Conservation (phyloP, 768 basidiomycete species). For the Boletus rufocinnamomeus region DNA sequence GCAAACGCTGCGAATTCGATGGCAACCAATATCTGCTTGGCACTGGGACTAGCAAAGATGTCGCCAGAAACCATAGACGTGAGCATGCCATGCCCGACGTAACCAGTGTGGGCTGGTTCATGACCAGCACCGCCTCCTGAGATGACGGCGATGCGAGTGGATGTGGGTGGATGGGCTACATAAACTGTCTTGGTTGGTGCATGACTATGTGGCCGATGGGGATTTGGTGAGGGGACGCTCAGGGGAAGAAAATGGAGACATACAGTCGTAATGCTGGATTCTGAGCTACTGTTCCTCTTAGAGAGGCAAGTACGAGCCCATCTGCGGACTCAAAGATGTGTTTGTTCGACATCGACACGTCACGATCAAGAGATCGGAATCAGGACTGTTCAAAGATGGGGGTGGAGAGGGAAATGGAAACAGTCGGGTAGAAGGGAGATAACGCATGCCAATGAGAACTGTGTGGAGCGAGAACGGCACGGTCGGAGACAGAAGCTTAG, state of each 20-base stretch:
- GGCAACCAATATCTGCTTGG: constrained; percentile 54
- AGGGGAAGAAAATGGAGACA: constrained; percentile 17
- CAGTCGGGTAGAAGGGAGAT: background rate
- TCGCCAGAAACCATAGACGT: constrained; percentile 59
- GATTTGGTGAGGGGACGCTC: background rate
- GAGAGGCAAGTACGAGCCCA: constrained; percentile 45
- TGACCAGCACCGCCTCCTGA: constrained; percentile 58
- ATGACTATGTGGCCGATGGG: constrained; percentile 32
- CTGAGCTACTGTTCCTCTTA: constrained; percentile 43
- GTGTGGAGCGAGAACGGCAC: background rate
- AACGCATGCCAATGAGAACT: background rate
- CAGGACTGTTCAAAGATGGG: no score
- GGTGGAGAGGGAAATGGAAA: background rate
- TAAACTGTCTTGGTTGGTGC: constrained; percentile 40
- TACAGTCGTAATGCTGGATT: constrained; percentile 44
- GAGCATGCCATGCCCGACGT: constrained; percentile 59
- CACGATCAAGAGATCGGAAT: background rate
- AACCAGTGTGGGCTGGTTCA: constrained; percentile 60
- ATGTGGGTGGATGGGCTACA: constrained; percentile 21
- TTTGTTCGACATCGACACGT: background rate
- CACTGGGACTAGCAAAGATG: constrained; percentile 62
- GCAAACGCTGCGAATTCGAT: constrained; percentile 48
- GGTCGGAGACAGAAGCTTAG: background rate
- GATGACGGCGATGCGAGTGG: constrained; percentile 42
- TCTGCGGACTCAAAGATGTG: constrained; percentile 31